Base-by-base conservation (phyloP, 108 stramenopile species). In the Seminavis robusta region DNA sequence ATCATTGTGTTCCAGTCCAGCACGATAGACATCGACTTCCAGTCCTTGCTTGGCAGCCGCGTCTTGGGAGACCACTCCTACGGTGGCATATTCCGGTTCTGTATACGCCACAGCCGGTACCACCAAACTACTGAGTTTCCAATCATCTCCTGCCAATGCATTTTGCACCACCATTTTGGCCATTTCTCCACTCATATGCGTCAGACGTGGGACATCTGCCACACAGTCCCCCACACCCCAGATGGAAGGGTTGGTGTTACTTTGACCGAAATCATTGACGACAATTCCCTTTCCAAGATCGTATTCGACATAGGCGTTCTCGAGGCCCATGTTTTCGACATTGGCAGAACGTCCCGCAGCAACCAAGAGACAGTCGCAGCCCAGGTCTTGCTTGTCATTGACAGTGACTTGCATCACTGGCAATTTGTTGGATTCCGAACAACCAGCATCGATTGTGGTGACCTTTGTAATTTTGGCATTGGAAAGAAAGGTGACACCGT, bases 151-250 rank as follows among this genome's bases (percentile, higher is more conserved):
- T 52, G 95, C 93, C 16, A 98, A 44, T 16, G 88, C 80, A 64
- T 98, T 98, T 34, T 95, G 85, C 24, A 95, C 92, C 20, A 89
- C 97, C 25, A 94, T 61, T 49, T 94, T 91, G 20, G 95, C 97
- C 90, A 92, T 93, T 74, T 94, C 92, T 48, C 94, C 97, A 30
- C 73, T 73, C 74, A 86, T 62, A 83, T 98, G 92, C 57, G 95
- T 94, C 54, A 94, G 52, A 50, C 87, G 68, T 9, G 85, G 85
- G 7, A 92, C 91, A 25, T 77, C 74, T 1, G 88, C 84, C 20
- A 87, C 88, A 55, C 92, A 94, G 75, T 98, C 97, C 30, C 95
- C 97, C 15, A 94, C 94, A 1, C 94, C 90, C 58, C 89, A 98
- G 10, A 98, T 67, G 50, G 71, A 62, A n/a, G 90, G 86, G 54